A percentile compares a stretch with the other conserved stretches of the same genome.
phyloP scores from a whole-genome alignment of 73 alveolate species.

The Blepharisma stoltei region DNA sequence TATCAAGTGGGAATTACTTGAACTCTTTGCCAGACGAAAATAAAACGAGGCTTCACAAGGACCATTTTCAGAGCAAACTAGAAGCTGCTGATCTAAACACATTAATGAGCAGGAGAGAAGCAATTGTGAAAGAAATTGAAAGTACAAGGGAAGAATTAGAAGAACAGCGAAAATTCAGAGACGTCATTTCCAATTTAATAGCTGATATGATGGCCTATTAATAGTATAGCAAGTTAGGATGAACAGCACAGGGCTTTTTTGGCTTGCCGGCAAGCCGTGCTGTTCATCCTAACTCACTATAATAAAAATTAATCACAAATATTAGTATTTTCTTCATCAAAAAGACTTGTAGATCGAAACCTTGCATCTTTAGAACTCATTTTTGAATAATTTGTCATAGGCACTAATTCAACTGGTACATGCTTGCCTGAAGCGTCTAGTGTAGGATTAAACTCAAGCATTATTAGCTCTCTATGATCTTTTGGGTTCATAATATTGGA shows the following conservation, averaged over 20 bases:
- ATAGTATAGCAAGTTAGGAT: too few species aligned
- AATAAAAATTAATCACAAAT: too few species aligned
- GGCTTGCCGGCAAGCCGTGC: too few species aligned
- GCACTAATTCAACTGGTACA: neutral
- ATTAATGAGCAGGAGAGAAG: neutral
- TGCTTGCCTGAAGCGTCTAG: neutral
- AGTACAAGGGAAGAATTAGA: conserved; percentile 2
- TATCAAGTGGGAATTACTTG: neutral
- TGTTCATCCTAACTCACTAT: too few species aligned
- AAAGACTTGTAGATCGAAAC: too few species aligned
- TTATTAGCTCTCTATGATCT: conserved; percentile 7
- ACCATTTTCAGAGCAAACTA: neutral
- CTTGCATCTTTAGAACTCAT: neutral
- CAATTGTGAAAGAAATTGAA: conserved; percentile 16
- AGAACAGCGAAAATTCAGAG: neutral
- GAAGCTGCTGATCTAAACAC: conserved; percentile 14
- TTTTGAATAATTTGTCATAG: neutral
- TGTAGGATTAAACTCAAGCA: conserved; percentile 25
- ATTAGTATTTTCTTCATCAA: too few species aligned
- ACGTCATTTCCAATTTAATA: neutral
- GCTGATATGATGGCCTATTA: conserved; percentile 16
- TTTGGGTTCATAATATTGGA: neutral
- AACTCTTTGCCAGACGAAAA: neutral
- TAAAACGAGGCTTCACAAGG: neutral
- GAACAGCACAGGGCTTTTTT: too few species aligned